phyloP scores from a whole-genome alignment of 345 rosid species.

The Aquilaria yunnanensis region DNA sequence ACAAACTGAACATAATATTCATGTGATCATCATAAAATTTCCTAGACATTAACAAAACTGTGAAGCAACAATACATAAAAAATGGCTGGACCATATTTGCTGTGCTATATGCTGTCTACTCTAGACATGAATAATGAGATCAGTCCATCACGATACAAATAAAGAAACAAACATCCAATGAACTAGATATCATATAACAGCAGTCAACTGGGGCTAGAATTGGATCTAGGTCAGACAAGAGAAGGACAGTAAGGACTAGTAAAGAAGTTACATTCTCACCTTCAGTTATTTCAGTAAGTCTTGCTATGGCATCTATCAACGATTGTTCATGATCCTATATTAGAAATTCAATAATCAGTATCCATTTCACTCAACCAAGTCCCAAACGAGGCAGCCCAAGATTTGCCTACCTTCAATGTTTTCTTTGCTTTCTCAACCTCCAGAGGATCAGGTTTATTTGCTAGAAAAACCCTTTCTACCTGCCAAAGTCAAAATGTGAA shows the following conservation, averaged over 20 bases:
- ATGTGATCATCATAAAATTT: no score
- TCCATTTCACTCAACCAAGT: slow-evolving; percentile 3
- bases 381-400: slow-evolving; percentile 2
- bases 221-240: neutral
- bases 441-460: slow-evolving; percentile 64
- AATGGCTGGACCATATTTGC: neutral
- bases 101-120: neutral
- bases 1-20: no score
- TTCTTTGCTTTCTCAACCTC: slow-evolving; percentile 81
- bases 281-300: slow-evolving; percentile 67
- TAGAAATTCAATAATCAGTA: slow-evolving; percentile 2
- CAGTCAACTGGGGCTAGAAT: neutral
- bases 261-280: slow-evolving; percentile 40
- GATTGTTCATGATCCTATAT: slow-evolving; percentile 81
- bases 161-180: neutral
- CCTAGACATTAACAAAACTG: no score
- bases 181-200: neutral
- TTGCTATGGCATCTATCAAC: slow-evolving; percentile 63
- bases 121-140: neutral
- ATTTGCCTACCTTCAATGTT: slow-evolving; percentile 54
- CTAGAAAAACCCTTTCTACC: slow-evolving; percentile 78
- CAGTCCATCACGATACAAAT: neutral
- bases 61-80: no score
- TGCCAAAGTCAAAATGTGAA: slow-evolving; percentile 15
- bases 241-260: neutral